phyloP scores from a whole-genome alignment of 768 basidiomycete genomes.

The Tephrocybe rancida region DNA sequence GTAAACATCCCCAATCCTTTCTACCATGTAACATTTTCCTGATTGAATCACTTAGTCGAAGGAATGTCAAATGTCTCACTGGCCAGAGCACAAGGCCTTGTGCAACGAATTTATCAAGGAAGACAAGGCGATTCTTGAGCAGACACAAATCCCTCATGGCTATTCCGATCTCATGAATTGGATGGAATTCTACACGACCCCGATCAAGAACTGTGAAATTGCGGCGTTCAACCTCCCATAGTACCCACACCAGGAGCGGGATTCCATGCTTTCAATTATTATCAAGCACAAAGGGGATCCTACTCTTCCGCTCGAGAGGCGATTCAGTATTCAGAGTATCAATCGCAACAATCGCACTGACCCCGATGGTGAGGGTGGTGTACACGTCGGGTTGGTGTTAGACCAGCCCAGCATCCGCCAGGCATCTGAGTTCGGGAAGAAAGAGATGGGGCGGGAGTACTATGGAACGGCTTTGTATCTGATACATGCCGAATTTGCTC shows the following conservation, averaged over 20 bases:
- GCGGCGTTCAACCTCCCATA: neutral
- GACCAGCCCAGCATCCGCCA: neutral
- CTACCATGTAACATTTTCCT: neutral
- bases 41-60: neutral
- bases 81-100: neutral
- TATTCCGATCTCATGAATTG: neutral
- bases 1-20: neutral
- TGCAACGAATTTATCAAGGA: neutral
- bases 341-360: neutral
- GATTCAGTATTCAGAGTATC: neutral
- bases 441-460: neutral
- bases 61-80: conserved; percentile 2
- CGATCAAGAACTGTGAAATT: neutral
- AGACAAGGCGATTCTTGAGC: neutral
- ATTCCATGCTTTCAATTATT: neutral
- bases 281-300: neutral
- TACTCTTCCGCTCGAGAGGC: neutral
- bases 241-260: neutral
- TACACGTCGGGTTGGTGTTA: neutral
- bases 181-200: conserved; percentile 1
- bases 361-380: neutral
- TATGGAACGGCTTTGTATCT: conserved; percentile 1
- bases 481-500: neutral
- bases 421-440: neutral
- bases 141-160: neutral